Base-by-base conservation (phyloP, 495 filamentous ascomycete genomes). In the Neurospora sublineolata region DNA sequence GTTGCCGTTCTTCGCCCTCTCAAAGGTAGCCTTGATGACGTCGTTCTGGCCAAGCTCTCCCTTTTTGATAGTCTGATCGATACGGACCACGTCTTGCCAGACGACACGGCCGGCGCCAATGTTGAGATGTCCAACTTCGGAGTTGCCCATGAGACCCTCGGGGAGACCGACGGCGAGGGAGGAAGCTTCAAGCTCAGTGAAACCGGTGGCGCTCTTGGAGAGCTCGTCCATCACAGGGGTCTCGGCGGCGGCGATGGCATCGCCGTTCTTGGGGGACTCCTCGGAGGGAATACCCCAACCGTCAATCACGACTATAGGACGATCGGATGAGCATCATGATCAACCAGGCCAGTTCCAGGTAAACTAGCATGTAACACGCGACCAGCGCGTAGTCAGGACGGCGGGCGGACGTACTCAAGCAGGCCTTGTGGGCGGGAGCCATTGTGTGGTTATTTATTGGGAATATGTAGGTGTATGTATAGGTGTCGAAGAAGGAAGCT, bases 61-160 rank as follows among this genome's bases (percentile, higher is more conserved):
- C 77, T 94, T 94, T 88, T 97, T 97, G 82, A 98, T 89, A 20
- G 92, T 92, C 83, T 92, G 90, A 82, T 98, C 95, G 82, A 99
- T 99, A 77, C 95, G 92, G 72, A 99, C 95, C 72, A 96, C 97
- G 84, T 99, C 95, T 82, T 99, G 95, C 95, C 95, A 99, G 76
- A 99, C 95, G 46, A 99, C 96, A 80, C 95, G 87, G 58, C 95
- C 95, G 72, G 95, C 95, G 78, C 95, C 95, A 82, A 99, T 98
- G 85, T 99, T 99, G 82, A 99, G 82, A 82, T 99, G 95, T 42
- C 95, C 95, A 75, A 99, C 95, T 82, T 99, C 95, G 79, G 92
- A 95, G 84, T 99, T 99, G 41, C 95, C 95, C 95, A 99, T 99
- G 72, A 99, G 85, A 44, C 95, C 95, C 79, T 99, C 94, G 23